A percentile compares a stretch with the other conserved stretches of the same genome.
phyloP scores from a whole-genome alignment of 805 yeast species.

The Yueomyces sp. region DNA sequence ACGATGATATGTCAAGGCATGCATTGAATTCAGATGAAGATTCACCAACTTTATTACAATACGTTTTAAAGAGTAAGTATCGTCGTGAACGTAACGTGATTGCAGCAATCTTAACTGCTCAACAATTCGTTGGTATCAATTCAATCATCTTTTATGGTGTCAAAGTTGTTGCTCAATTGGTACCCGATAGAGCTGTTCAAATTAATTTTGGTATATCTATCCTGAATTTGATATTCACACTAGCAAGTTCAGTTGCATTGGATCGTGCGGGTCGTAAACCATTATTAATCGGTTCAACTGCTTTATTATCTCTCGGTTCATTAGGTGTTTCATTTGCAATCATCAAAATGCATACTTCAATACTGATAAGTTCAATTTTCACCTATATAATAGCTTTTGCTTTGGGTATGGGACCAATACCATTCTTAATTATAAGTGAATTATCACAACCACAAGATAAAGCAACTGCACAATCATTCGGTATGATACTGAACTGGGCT shows the following conservation, averaged over 20 bases:
- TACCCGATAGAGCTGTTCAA: conserved; percentile 58
- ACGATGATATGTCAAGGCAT: background rate
- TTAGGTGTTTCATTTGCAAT: conserved; percentile 58
- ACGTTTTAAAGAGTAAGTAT: conserved; percentile 39
- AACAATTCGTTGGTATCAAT: conserved; percentile 89
- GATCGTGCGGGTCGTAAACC: conserved; percentile 68
- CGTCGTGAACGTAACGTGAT: conserved; percentile 49
- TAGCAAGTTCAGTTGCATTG: conserved; percentile 59
- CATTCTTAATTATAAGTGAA: conserved; percentile 78
- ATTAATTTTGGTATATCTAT: conserved; percentile 69
- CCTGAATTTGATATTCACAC: conserved; percentile 63
- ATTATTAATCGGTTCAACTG: conserved; percentile 49
- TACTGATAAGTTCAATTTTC: conserved; percentile 54
- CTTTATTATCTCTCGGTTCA: conserved; percentile 55
- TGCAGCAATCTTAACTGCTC: conserved; percentile 63
- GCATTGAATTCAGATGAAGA: background rate
- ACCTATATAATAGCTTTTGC: conserved; percentile 78
- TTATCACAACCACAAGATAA: conserved; percentile 69
- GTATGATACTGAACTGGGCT: conserved; percentile 82
- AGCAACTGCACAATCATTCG: conserved; percentile 85
- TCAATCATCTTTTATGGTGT: conserved; percentile 91
- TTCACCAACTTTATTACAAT: conserved; percentile 24
- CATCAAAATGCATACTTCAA: conserved; percentile 27
- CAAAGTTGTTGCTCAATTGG: conserved; percentile 52
- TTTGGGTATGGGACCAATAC: conserved; percentile 89